phyloP scores from a whole-genome alignment of 2,329 filamentous ascomycete genomes.

The Chaetomiaceae sp. region DNA sequence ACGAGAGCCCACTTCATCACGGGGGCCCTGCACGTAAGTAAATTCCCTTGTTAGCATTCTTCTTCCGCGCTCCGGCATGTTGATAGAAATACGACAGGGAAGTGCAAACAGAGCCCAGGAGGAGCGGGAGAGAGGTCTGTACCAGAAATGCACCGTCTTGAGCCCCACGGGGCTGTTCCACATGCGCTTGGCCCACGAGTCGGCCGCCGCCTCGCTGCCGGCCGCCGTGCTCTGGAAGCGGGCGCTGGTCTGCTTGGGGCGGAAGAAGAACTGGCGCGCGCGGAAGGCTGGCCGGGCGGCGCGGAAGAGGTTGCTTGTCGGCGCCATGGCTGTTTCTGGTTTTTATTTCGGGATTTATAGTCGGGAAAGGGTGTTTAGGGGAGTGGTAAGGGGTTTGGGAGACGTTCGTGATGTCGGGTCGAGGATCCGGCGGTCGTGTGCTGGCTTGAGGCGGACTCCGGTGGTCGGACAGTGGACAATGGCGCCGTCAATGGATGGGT shows the following conservation, averaged over 20 bases:
- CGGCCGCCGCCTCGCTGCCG: constrained; percentile 38
- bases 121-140: constrained; percentile 29
- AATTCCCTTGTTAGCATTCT: no score
- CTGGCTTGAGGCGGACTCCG: neutral
- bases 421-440: neutral
- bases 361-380: neutral
- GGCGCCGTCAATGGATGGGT: neutral
- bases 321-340: constrained; percentile 21
- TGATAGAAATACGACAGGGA: no score
- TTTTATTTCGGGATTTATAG: neutral
- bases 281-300: constrained; percentile 52
- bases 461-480: constrained; percentile 10
- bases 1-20: constrained; percentile 97
- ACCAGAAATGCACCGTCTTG: constrained; percentile 99
- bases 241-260: constrained; percentile 38
- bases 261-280: constrained; percentile 46
- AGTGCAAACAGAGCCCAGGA: no score
- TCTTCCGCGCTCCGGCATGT: no score
- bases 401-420: neutral
- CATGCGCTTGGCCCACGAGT: constrained; percentile 68
- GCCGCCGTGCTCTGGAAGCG: constrained; percentile 66
- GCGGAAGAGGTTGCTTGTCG: constrained; percentile 41
- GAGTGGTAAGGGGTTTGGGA: neutral
- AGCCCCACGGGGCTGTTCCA: constrained; percentile 77
- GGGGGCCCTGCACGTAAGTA: constrained; percentile 63